phyloP scores from a whole-genome alignment of 345 rosid species.

The Psidium friedrichsthalianum region DNA sequence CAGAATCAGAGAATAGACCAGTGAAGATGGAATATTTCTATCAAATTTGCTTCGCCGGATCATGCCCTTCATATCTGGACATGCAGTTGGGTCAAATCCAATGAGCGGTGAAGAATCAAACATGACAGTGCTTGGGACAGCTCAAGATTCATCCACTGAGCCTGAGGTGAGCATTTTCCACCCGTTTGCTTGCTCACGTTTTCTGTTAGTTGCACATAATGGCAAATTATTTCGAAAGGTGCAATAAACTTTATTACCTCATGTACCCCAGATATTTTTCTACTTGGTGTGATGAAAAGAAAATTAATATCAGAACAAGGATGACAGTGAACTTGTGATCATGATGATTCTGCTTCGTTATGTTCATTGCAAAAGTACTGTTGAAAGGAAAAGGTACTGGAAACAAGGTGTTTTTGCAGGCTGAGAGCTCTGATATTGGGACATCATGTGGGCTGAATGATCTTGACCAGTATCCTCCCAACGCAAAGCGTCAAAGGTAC shows the following conservation, averaged over 20 bases:
- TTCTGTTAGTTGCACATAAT: not conserved
- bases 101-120: constrained; percentile 13
- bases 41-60: constrained; percentile 58
- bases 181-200: not conserved
- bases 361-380: not conserved
- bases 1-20: constrained; percentile 23
- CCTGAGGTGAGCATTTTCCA: constrained; percentile 9
- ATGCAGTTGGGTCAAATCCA: constrained; percentile 9
- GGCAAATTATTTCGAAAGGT: not conserved
- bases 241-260: not conserved
- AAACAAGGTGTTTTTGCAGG: constrained; percentile 19
- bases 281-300: not conserved
- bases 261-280: not conserved
- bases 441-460: constrained; percentile 18
- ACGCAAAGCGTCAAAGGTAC: constrained; percentile 54
- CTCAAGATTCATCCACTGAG: constrained; percentile 9
- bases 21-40: constrained; percentile 47
- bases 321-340: not conserved
- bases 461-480: constrained; percentile 23
- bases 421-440: constrained; percentile 23
- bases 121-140: not conserved
- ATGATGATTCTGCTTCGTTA: not conserved
- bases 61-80: constrained; percentile 46
- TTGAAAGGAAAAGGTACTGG: not conserved
- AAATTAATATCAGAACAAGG: not conserved